Conservation (phyloP, 202 grass and related monocot species). For the Schoenoplectus triqueter region DNA sequence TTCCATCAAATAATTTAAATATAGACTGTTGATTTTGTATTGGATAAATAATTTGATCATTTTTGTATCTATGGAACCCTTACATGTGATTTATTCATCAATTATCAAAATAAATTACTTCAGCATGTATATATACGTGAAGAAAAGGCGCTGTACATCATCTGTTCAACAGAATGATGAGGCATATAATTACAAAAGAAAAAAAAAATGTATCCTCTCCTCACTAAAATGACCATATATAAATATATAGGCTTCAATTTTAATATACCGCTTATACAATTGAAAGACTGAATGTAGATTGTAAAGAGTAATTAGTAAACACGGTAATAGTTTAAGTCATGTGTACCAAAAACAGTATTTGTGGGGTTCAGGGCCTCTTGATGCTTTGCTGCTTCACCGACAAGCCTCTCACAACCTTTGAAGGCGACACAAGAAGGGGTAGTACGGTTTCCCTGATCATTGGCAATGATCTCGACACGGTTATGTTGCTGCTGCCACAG, state of each 20-base stretch:
- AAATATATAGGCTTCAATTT: background rate
- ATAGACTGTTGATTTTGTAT: background rate
- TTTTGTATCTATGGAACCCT: background rate
- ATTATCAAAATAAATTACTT: background rate
- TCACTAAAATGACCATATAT: background rate
- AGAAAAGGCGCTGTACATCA: background rate
- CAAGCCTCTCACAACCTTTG: slow-evolving; percentile 77
- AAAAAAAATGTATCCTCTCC: too few relatives aligned
- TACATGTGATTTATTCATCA: background rate
- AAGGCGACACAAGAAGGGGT: slow-evolving; percentile 83
- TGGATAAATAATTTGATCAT: background rate
- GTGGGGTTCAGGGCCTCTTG: slow-evolving; percentile 72
- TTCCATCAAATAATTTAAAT: background rate
- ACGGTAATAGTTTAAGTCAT: background rate
- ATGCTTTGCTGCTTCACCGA: slow-evolving; percentile 85
- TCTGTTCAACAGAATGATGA: background rate
- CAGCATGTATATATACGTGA: too few relatives aligned
- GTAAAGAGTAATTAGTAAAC: too few relatives aligned
- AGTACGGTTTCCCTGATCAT: slow-evolving; percentile 93
- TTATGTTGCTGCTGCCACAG: slow-evolving; percentile 59
- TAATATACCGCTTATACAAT: background rate
- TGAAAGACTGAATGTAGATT: background rate
- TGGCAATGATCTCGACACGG: slow-evolving; percentile 77
- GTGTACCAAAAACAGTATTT: slow-evolving; percentile 66
- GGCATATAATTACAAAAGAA: too few relatives aligned